Conservation (phyloP, 1,139 yeast genomes). For the Zygotorulaspora mrakii region DNA sequence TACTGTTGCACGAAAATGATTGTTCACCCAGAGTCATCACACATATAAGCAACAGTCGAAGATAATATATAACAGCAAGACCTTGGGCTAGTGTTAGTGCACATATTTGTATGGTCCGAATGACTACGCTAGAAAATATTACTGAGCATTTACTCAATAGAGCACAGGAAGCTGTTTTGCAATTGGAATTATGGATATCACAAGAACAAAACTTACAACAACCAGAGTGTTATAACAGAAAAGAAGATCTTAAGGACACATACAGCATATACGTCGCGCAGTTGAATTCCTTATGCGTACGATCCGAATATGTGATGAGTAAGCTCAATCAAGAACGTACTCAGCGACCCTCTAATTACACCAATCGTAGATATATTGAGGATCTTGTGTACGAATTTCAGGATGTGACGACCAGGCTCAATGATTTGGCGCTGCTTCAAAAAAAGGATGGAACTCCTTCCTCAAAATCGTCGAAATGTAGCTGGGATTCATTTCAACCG, state of each 20-base stretch:
- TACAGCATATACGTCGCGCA: slow-evolving; percentile 29
- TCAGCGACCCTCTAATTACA: slow-evolving; percentile 10
- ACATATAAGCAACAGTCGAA: neutral
- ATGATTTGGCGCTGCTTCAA: slow-evolving; percentile 22
- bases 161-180: slow-evolving; percentile 32
- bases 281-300: slow-evolving; percentile 28
- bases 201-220: slow-evolving; percentile 21
- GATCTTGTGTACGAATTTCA: slow-evolving; percentile 29
- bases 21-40: neutral
- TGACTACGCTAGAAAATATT: slow-evolving; percentile 23
- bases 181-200: slow-evolving; percentile 30
- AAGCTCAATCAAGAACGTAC: slow-evolving; percentile 16
- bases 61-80: neutral
- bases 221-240: slow-evolving; percentile 9
- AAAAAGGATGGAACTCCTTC: slow-evolving; percentile 18
- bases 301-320: slow-evolving; percentile 28
- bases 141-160: slow-evolving; percentile 28
- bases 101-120: too few relatives aligned
- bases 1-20: neutral
- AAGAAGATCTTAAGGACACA: slow-evolving; percentile 16
- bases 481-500: slow-evolving; percentile 29
- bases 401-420: slow-evolving; percentile 26
- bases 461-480: slow-evolving; percentile 21
- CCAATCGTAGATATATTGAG: slow-evolving; percentile 20
- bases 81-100: too few relatives aligned